A percentile compares a stretch with the other conserved stretches of the same genome.
Conservation (phyloP, 768 basidiomycete genomes). For the Boletus rufocinnamomeus region DNA sequence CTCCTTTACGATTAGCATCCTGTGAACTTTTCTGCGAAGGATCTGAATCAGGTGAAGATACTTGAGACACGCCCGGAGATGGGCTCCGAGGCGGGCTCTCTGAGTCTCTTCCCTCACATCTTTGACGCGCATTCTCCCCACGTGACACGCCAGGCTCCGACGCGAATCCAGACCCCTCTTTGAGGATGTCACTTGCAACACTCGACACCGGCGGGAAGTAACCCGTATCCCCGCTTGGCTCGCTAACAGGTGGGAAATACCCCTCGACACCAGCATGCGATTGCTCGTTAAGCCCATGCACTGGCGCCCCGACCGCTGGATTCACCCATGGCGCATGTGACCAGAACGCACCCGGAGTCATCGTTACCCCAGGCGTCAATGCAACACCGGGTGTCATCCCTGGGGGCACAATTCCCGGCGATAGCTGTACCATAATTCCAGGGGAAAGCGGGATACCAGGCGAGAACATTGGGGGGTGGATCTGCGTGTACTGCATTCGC, state of each 20-base stretch:
- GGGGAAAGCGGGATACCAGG: slow-evolving; percentile 35
- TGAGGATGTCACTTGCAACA: slow-evolving; percentile 41
- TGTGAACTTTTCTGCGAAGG: slow-evolving; percentile 8
- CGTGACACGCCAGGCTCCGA: background rate
- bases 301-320: slow-evolving; percentile 63
- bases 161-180: slow-evolving; percentile 17
- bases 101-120: slow-evolving; percentile 5
- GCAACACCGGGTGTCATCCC: slow-evolving; percentile 33
- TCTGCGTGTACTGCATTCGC: slow-evolving; percentile 27
- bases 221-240: slow-evolving; percentile 26
- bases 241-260: slow-evolving; percentile 46
- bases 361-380: slow-evolving; percentile 61
- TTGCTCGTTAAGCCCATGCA: slow-evolving; percentile 32
- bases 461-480: slow-evolving; percentile 31
- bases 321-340: slow-evolving; percentile 57
- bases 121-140: slow-evolving; percentile 4
- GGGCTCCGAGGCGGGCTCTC: slow-evolving; percentile 11
- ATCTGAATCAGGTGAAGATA: slow-evolving; percentile 14
- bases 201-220: slow-evolving; percentile 47
- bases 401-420: slow-evolving; percentile 27
- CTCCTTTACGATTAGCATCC: slow-evolving; percentile 20
- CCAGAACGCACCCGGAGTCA: slow-evolving; percentile 79
- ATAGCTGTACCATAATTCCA: slow-evolving; percentile 31
- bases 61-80: slow-evolving; percentile 8
- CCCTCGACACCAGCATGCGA: slow-evolving; percentile 27